Base-by-base conservation (phyloP, 2,329 filamentous ascomycete species). In the Sporothrix curviconia region DNA sequence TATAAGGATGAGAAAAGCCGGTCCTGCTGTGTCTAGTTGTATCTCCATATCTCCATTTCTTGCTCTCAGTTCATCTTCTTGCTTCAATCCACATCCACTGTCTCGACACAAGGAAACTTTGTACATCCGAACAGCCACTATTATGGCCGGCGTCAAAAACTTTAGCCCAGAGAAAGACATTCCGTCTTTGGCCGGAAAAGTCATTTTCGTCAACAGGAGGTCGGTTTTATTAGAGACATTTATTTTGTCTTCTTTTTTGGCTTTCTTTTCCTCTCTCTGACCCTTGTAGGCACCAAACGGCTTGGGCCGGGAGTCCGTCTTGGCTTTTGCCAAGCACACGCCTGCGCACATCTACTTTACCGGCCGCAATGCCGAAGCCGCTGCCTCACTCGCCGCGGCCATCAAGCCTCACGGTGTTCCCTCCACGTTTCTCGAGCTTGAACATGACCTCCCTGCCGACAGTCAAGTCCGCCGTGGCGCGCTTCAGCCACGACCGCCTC, bases 141-240 rank as follows among this genome's bases (percentile, higher is more conserved):
- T 17, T 2, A 42, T 61, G 15, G 7, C 30, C 9, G 59, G 55
- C 12, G 25, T 42, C 30, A 37, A 12, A 11, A 40, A 52, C n/a
- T 72, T 73, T 61, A 66, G 68, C 15, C 65, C 68, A 2, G 63
- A 63, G 0, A 67, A 42, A 2, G 69, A 74, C 58, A 74, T 77
- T 22, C 72, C 74, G 36, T 66, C 69, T 6, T 69, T 74, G 28
- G 52, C 63, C 2, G 70, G 68, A 49, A 74, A 76, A 58, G 72
- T 74, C 12, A 74, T 78, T 54, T 67, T 79, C 24, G 70, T 79
- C n/a, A 36, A 79, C 77, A 0, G 77, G 76, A 43, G 76, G 73
- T 55, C 14, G 5, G 44, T 44, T 4, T 5, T 34, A 9, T 22
- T 11, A 19, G 3, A 24, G 11, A 17, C 4, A 19, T 25, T 5